Evolutionary conservation across 345 rosid species (phyloP), one percentile per base, ranked within the genome.

Genomic region (Salix arbutifolia): DNA sequence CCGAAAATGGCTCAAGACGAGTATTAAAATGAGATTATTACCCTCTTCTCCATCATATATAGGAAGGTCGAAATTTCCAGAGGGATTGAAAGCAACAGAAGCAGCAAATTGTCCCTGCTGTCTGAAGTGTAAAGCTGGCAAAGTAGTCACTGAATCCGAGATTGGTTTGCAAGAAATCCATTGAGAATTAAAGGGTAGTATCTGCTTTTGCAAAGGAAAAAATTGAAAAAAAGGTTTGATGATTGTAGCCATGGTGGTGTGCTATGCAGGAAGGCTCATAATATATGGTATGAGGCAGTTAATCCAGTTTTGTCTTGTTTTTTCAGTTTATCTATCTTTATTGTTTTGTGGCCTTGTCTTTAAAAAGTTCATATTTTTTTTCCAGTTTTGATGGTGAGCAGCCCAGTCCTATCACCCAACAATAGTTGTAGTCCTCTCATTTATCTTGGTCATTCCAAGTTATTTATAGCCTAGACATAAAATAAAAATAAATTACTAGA

Each of bases 41-140:
- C 96, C 92, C 14, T 87, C 83, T 28, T 86, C 86, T 37, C 81
- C 82, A 1, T 77, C 91, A 19, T 75, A 83, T 40, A 87, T 74
- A 46, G 97, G 86, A 75, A 94, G 83, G 82, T 94, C 95, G 75
- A 87, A 94, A 73, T 88, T 91, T n/a, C 97, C 91, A 0, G 96
- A 89, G 52, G 97, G 98, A 67, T 94, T 86, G 91, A 92, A 92
- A 13, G 97, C 82, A 31, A 92, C 94, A 1, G 94, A 88, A 77
- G 81, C 87, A 6, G 90, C 48, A 75, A 89, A 76, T 23, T 74
- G 81, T 56, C 81, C 67, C 71, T 71, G 74, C 46, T 26, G 85
- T 74, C 78, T 75, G 31, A 74, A 37, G 58, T n/a, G 42, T 2
- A 72, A 38, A 61, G 42, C 17, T 25, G 76, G 40, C 18, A 60